Evolutionary conservation across 2,329 filamentous ascomycete genomes (phyloP), one percentile per base, ranked within the genome.

Genomic region (Exophiala aquamarina): DNA sequence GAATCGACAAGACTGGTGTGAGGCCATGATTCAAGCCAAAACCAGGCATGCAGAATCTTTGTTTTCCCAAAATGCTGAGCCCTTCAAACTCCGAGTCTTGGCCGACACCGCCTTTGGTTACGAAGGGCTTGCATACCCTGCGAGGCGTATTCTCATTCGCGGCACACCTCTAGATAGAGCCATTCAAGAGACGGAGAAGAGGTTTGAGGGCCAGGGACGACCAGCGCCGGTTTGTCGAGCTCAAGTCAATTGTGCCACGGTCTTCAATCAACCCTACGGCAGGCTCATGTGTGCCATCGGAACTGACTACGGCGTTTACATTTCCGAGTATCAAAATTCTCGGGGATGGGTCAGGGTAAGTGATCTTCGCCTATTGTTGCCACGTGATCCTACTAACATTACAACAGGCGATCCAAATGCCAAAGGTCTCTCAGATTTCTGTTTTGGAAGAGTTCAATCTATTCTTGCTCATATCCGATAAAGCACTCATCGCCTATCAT

Each of bases 391-490:
- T 50, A 45, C 60, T 73, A 62, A 73, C 55, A 61, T 37, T 20
- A 36, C 8, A 43, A 3, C 61, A 94, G 87, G 83, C 87, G 6
- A 89, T 96, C 18, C 81, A 84, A 64, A 82, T 83, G 57, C 73
- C 73, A 36, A 82, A 83, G 47, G 91, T 98, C 13, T 94, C 92
- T 2, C 93, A 98, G 64, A 87, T 98, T 38, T 86, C 93, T 0
- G 88, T 98, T 0, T 80, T 98, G 5, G 94, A 98, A 63, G 93
- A 97, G 56, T 97, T 97, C 66, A 93, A 89, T 34, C 76, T 97
- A 11, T 93, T 95, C 66, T 75, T 98, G 20, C 77, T 98, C 50
- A 90, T 97, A 55, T 84, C 92, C 1, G 93, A 98, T 68, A 91
- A 91, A 64, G 86, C 87, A 11, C 75, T 98, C 19, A 89, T 96